Conservation (phyloP, 1,284 basidiomycete genomes). For the Stygiomarasmius scandens region DNA sequence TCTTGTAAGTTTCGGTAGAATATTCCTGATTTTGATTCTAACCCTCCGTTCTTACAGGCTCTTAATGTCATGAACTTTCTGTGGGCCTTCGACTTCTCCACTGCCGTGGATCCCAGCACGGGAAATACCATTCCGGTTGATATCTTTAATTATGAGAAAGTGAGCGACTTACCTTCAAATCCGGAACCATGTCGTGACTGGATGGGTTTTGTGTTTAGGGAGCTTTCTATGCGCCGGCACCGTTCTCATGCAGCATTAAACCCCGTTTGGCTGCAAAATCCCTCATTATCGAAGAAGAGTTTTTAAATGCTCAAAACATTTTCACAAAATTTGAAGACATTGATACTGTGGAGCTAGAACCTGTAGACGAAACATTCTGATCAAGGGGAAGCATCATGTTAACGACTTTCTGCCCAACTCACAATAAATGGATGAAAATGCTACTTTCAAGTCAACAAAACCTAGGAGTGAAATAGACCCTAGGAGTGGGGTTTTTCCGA, state of each 20-base stretch:
- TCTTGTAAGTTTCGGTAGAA: slow-evolving; percentile 20
- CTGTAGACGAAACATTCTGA: no score
- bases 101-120: slow-evolving; percentile 9
- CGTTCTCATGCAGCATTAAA: slow-evolving; percentile 3
- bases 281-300: slow-evolving; percentile 3
- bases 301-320: not conserved
- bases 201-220: not conserved
- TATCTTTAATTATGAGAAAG: no score
- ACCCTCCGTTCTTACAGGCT: slow-evolving; percentile 8
- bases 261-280: not conserved
- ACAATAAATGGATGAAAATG: no score
- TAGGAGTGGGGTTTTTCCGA: no score
- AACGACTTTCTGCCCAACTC: no score
- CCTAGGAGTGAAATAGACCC: no score
- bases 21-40: not conserved
- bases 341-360: no score
- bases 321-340: not conserved
- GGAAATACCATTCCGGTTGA: not conserved
- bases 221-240: not conserved
- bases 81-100: slow-evolving; percentile 30
- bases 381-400: no score
- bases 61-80: slow-evolving; percentile 24
- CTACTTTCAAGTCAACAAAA: no score
- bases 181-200: no score
- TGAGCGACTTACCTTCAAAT: no score